A percentile compares a stretch with the other conserved stretches of the same genome.
Conservation (phyloP, 2,329 filamentous ascomycete species). For the Ceratocystis destructans region DNA sequence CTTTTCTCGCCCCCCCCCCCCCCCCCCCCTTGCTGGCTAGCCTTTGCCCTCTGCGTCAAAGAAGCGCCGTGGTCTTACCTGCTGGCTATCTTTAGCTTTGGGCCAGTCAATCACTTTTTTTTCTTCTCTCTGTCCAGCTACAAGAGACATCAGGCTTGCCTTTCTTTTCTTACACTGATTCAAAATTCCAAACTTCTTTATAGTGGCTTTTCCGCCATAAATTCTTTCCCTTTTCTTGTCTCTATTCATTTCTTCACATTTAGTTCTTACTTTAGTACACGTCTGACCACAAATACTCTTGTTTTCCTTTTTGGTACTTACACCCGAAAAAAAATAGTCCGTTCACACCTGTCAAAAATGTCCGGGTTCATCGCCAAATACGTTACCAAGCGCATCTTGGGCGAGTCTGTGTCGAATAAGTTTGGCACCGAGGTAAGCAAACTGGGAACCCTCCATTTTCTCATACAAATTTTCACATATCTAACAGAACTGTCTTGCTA, state of each 20-base stretch:
- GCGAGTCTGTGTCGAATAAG: conserved; percentile 43
- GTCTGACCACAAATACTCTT: not conserved
- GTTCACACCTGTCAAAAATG: conserved; percentile 29
- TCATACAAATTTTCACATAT: no score
- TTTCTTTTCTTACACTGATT: no score
- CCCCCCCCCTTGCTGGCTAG: not conserved
- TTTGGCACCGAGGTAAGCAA: conserved; percentile 40
- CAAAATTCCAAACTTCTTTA: not conserved
- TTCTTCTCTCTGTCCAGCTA: no score
- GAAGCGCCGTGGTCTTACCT: not conserved
- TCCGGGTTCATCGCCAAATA: conserved; percentile 39
- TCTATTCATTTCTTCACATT: not conserved
- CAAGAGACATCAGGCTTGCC: no score
- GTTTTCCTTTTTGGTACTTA: not conserved
- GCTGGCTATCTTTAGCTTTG: no score
- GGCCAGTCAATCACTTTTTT: no score
- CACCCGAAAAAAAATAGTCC: not conserved
- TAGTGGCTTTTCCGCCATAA: not conserved
- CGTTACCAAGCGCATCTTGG: conserved; percentile 43
- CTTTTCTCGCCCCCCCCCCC: no score
- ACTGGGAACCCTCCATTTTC: no score
- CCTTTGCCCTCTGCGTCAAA: not conserved
- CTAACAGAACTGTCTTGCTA: conserved; percentile 27
- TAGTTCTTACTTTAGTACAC: not conserved
- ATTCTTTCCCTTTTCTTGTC: not conserved